Evolutionary conservation across 345 rosid genomes (phyloP), one percentile per base, ranked within the genome.

Genomic region (Moricandia moricandioides): DNA sequence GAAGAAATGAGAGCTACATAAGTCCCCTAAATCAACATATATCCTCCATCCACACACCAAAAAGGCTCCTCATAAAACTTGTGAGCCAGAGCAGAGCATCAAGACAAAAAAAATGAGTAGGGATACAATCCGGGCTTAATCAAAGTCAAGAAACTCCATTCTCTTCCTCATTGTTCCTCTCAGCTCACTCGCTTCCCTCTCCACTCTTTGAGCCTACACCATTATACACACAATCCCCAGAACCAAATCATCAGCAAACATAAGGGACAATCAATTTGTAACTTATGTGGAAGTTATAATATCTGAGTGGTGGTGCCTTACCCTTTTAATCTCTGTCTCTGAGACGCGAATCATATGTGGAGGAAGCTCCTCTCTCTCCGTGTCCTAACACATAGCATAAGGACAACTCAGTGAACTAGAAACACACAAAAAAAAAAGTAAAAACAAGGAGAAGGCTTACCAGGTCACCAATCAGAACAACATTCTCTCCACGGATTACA

Each of bases 101-200:
- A 67, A 18, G 70, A 30, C 21, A 40, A 11, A 33, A 67, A 21
- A 8, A 61, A 73, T 67, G 17, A 39, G 35, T 57, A 43, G 26
- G 5, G 3, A 2, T 30, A 52, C 30, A 57, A 16, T 64, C 67
- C 9, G 1, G 58, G 40, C 37, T 82, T 88, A 95, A 59, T 95
- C 99, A 77, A 95, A 77, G 83, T 92, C 97, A 70, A 92, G 94
- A 75, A 95, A 95, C 86, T 95, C 99, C 99, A 95, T 90, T 83
- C 96, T 86, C 82, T 87, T 92, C 89, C 97, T 86, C 96, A 95
- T 90, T 34, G 97, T 84, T 65, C 99, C 97, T 79, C 88, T 88
- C 3, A 95, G 90, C 78, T 90, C 97, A 14, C 90, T 78, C 5
- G 96, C 97, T 35, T 92, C 97, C 81, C 92, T 89, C 84, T 90